A percentile compares a stretch with the other conserved stretches of the same genome.
These are phyloP conservation scores for Penicillium sp. DNA, from an alignment of 2,329 filamentous ascomycete genomes.

Conservation along the genomic window DNA sequence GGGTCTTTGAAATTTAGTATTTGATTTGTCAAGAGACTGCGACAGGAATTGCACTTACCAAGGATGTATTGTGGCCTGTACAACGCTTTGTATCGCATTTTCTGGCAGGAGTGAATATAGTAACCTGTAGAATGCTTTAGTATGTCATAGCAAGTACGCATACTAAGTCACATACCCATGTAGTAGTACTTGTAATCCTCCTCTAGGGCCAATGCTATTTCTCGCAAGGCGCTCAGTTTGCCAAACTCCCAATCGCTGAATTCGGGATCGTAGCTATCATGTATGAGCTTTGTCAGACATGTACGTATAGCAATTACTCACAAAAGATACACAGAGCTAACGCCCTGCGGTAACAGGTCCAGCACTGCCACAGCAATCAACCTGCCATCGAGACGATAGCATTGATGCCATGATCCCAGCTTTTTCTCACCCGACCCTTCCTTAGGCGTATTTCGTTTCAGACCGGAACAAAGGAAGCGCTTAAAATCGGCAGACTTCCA, in stretches of 20 bases:
- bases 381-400: constrained; percentile 47
- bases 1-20: constrained; percentile 34
- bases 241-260: constrained; percentile 60
- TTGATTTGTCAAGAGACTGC: neutral
- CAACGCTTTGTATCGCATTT: constrained; percentile 50
- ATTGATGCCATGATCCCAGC: constrained; percentile 49
- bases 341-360: constrained; percentile 43
- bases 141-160: neutral
- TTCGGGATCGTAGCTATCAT: constrained; percentile 54
- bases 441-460: constrained; percentile 36
- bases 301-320: constrained; percentile 22
- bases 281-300: neutral
- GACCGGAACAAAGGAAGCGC: constrained; percentile 45
- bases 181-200: constrained; percentile 59
- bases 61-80: constrained; percentile 48
- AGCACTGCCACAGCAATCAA: constrained; percentile 48
- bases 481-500: constrained; percentile 44
- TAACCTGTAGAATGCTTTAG: constrained; percentile 41
- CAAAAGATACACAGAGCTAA: constrained; percentile 51
- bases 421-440: constrained; percentile 37
- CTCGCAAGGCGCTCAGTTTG: constrained; percentile 59
- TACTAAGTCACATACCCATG: constrained; percentile 47
- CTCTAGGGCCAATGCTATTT: constrained; percentile 55
- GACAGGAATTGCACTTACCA: constrained; percentile 28
- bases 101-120: constrained; percentile 57